A percentile compares a stretch with the other conserved stretches of the same genome.
These are phyloP conservation scores for Penicillium salamii DNA, from an alignment of 495 filamentous ascomycete genomes.

Conservation along the genomic window DNA sequence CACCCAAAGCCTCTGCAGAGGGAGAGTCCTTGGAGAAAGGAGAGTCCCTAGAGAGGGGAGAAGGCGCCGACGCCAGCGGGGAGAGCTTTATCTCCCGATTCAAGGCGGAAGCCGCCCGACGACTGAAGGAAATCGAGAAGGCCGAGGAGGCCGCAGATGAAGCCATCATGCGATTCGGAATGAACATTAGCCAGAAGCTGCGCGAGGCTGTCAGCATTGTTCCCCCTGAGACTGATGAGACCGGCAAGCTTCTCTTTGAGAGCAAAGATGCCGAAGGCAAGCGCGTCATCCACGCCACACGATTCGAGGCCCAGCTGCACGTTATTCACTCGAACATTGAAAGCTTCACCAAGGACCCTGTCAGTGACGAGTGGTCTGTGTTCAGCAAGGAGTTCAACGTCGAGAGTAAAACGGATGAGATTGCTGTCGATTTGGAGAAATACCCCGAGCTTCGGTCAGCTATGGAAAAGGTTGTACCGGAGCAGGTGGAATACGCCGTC, in stretches of 20 bases:
- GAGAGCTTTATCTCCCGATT: constrained; percentile 83
- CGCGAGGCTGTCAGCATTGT: constrained; percentile 87
- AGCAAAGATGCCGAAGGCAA: constrained; percentile 88
- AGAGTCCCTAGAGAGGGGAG: constrained; percentile 48
- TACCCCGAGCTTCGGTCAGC: constrained; percentile 84
- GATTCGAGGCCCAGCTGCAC: constrained; percentile 94
- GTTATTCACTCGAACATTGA: constrained; percentile 84
- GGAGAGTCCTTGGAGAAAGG: constrained; percentile 36
- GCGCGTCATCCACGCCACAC: constrained; percentile 85
- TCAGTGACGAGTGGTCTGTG: constrained; percentile 65
- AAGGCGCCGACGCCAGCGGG: constrained; percentile 58
- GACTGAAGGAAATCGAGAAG: constrained; percentile 85
- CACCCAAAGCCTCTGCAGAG: constrained; percentile 32
- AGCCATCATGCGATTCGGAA: constrained; percentile 87
- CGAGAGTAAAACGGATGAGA: constrained; percentile 80
- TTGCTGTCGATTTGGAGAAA: constrained; percentile 77
- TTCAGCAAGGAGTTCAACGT: constrained; percentile 78
- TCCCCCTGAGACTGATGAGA: constrained; percentile 53
- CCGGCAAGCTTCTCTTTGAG: constrained; percentile 72
- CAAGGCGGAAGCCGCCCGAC: constrained; percentile 74
- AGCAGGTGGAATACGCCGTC: constrained; percentile 76
- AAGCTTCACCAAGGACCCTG: constrained; percentile 81
- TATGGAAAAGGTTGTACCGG: constrained; percentile 96
- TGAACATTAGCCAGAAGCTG: constrained; percentile 87
- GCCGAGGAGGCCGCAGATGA: constrained; percentile 98